Percentiles rank a stretch among this genome's conserved stretches.
These are phyloP conservation scores for Phaeotremella skinneri DNA, from an alignment of 768 basidiomycete species.

Conservation along the genomic window DNA sequence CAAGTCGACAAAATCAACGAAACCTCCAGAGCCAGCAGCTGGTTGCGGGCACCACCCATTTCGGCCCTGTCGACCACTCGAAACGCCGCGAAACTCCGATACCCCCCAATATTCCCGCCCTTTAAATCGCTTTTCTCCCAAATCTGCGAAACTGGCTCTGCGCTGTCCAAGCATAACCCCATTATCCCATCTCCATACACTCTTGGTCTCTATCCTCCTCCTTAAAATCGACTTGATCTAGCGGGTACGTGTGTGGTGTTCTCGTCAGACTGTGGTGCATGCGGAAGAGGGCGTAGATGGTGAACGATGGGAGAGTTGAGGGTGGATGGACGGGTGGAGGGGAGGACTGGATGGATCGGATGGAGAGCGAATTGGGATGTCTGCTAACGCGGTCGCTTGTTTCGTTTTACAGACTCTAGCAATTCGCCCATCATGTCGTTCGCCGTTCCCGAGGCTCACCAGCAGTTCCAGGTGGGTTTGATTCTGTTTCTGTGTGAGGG, in stretches of 20 bases:
- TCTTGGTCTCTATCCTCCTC: slow-evolving; percentile 2
- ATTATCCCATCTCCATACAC: background rate
- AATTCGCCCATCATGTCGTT: slow-evolving; percentile 73
- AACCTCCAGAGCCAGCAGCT: background rate
- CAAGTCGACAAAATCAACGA: background rate
- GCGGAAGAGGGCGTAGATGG: background rate
- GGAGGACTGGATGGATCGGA: background rate
- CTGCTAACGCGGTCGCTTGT: background rate
- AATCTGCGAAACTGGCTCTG: slow-evolving; percentile 12
- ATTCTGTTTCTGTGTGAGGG: background rate
- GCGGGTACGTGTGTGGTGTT: slow-evolving; percentile 2
- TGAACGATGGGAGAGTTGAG: background rate
- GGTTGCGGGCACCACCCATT: background rate
- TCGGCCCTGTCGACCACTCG: background rate
- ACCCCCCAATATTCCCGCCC: slow-evolving; percentile 3
- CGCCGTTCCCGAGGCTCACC: slow-evolving; percentile 90
- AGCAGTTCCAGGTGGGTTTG: slow-evolving; percentile 80
- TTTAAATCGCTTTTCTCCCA: slow-evolving; percentile 18
- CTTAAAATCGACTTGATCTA: no score
- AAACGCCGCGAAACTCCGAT: slow-evolving; percentile 49
- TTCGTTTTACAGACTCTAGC: slow-evolving; percentile 6
- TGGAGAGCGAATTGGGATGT: background rate
- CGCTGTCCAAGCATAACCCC: background rate
- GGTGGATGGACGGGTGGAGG: background rate
- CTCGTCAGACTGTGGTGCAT: background rate